These are phyloP conservation scores for Mrakia blollopis DNA, from an alignment of 768 basidiomycete genomes.

Conservation along the genomic window DNA sequence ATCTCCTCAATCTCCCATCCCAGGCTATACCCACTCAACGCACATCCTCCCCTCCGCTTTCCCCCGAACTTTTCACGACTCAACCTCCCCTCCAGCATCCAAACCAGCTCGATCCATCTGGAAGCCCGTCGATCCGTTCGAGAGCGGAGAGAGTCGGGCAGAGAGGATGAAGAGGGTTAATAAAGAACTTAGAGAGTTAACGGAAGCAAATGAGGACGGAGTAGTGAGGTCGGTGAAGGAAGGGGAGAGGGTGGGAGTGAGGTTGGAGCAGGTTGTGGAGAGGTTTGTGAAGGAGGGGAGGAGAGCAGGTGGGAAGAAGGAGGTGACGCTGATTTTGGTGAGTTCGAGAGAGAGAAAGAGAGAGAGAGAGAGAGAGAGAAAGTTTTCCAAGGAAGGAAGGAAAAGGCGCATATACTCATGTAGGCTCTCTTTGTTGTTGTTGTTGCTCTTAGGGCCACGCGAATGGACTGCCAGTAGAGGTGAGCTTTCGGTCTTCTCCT, in stretches of 20 bases:
- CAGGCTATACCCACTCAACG: neutral
- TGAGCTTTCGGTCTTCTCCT: neutral
- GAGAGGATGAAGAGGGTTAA: constrained; percentile 6
- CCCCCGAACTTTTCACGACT: neutral
- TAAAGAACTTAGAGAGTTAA: neutral
- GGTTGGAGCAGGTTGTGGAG: constrained; percentile 10
- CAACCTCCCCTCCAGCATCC: neutral
- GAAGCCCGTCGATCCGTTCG: neutral
- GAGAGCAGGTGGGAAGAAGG: neutral
- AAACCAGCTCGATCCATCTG: neutral
- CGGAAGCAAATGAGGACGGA: neutral
- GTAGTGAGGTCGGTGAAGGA: neutral
- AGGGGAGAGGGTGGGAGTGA: neutral
- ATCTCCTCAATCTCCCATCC: neutral
- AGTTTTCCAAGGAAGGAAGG: neutral
- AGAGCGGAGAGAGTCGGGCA: neutral
- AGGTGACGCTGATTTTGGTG: constrained; percentile 10
- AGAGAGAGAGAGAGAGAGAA: too few species aligned
- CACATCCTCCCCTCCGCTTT: neutral
- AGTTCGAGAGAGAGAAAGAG: too few species aligned
- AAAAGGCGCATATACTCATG: neutral
- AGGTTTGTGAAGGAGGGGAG: constrained; percentile 10
- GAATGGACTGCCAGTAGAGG: constrained; percentile 9
- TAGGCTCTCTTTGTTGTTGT: neutral
- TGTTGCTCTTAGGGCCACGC: neutral